Evolutionary conservation across 306 rosid species (phyloP), one percentile per base, ranked within the genome.

Genomic region (Geum urbanum): DNA sequence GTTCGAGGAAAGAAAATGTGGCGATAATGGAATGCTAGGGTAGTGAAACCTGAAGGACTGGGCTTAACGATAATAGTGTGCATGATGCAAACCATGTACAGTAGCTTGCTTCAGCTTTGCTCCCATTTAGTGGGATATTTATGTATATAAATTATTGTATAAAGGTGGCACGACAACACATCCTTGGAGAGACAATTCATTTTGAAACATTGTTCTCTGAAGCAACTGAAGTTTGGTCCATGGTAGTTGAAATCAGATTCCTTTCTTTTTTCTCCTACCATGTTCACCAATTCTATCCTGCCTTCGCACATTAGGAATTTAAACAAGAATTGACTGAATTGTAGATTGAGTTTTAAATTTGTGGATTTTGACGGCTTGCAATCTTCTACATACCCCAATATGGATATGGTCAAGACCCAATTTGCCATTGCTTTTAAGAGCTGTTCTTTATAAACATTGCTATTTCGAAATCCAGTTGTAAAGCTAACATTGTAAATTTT

Each of bases 31-130:
- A 66, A 72, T 72, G 68, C 35, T 76, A 65, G 11, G 63, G 62
- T 66, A 53, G 53, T 16, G 69, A 45, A 45, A 50, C 64, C 46
- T 54, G 57, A n/a, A 74, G 41, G 20, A 45, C 60, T 73, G 51
- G 20, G 63, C 48, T 19, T 72, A 66, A 58, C 58, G 22, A 58
- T 79, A 75, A 46, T 47, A 59, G 41, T 74, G 64, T 70, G 47
- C 72, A 58, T 48, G 49, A 55, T 45, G 37, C 32, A 63, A 49
- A 41, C 44, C 9, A 0, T 70, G 69, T 44, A 7, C 43, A 39
- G 41, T 40, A 53, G 43, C 20, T 8, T 50, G 7, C 51, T 5
- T 20, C n/a, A 40, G 27, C 72, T 65, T 69, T 39, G 58, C 47
- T 41, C 64, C 73, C 73, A 16, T 71, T 66, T 6, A 46, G 51